Evolutionary conservation across 805 yeast genomes (phyloP).

Genomic region (Debaryomyces hansenii): DNA sequence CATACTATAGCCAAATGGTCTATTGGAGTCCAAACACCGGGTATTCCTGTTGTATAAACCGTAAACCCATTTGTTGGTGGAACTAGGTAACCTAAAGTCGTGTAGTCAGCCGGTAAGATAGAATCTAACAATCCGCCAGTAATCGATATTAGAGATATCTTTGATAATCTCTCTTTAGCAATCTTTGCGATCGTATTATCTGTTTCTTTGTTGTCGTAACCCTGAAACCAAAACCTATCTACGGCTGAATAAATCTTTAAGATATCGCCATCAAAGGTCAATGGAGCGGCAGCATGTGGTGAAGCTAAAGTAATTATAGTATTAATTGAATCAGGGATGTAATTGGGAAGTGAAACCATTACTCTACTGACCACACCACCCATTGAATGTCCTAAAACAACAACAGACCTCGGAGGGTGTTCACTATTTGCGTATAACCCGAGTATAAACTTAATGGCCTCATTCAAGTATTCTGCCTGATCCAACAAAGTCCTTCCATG

Average conservation of each 20-base stretch:
- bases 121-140: conserved; percentile 86
- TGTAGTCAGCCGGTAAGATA: conserved; percentile 87
- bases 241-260: conserved; percentile 69
- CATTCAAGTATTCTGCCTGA: conserved; percentile 91
- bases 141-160: conserved; percentile 75
- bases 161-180: conserved; percentile 47
- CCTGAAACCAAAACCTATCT: conserved; percentile 78
- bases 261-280: conserved; percentile 89
- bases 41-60: conserved; percentile 81
- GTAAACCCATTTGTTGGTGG: conserved; percentile 80
- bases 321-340: conserved; percentile 67
- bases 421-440: conserved; percentile 54
- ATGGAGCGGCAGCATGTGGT: conserved; percentile 91
- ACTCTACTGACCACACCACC: conserved; percentile 94
- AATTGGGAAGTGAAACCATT: conserved; percentile 78
- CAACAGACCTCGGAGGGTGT: conserved; percentile 64
- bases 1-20: conserved; percentile 96
- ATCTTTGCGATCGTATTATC: conserved; percentile 18
- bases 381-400: conserved; percentile 91
- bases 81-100: conserved; percentile 67
- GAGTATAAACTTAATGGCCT: conserved; percentile 77
- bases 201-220: conserved; percentile 35
- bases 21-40: conserved; percentile 88
- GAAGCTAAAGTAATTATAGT: conserved; percentile 84
- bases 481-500: conserved; percentile 92